Conservation (phyloP, 192 early-diverging fungal species). For the Phlyctochytrium planicorne region DNA sequence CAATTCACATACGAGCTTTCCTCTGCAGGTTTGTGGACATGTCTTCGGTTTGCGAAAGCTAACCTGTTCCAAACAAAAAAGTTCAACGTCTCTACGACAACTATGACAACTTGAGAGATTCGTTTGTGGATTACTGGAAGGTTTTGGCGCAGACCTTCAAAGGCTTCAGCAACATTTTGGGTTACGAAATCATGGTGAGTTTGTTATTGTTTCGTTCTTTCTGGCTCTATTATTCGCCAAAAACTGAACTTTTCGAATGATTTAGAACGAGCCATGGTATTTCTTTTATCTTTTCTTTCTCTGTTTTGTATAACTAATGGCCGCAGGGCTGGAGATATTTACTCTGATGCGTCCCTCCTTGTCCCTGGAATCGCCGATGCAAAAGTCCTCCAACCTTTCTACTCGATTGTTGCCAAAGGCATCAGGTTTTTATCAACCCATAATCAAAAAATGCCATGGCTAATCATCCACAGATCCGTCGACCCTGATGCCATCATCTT, state of each 20-base stretch:
- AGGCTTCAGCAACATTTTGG: conserved; percentile 45
- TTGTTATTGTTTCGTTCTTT: no score
- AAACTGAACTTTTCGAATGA: no score
- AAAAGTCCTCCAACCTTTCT: conserved; percentile 48
- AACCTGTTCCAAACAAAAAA: conserved; percentile 41
- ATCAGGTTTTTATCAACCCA: no score
- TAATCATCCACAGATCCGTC: no score
- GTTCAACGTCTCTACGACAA: conserved; percentile 57
- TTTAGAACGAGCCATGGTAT: no score
- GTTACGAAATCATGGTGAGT: conserved; percentile 63
- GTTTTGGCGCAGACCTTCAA: conserved; percentile 45
- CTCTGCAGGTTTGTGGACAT: no score
- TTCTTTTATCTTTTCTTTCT: no score
- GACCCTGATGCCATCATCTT: conserved; percentile 50
- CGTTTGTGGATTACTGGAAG: conserved; percentile 57
- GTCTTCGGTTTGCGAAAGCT: conserved; percentile 26
- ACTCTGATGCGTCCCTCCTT: conserved; percentile 22
- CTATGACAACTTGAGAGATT: conserved; percentile 49
- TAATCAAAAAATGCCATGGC: no score
- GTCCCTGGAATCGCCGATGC: conserved; percentile 42
- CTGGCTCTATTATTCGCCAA: no score
- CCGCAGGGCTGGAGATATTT: conserved; percentile 45
- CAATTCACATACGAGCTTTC: no score
- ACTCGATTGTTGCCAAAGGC: conserved; percentile 40
- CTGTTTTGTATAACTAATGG: no score